Evolutionary conservation across 805 yeast genomes (phyloP).

Genomic region (Blastobotrys terrestris): DNA sequence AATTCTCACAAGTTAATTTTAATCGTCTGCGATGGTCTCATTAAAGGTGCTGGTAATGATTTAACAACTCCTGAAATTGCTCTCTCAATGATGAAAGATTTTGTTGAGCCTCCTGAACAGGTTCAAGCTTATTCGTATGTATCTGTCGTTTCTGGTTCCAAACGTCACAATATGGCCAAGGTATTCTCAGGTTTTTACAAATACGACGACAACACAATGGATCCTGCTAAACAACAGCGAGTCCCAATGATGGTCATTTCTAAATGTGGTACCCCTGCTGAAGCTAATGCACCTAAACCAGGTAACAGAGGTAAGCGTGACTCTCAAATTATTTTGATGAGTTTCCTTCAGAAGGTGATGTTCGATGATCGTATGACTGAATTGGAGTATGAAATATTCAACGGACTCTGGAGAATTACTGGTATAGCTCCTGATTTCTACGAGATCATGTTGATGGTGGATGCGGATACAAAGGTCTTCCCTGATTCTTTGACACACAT

Average conservation of each 20-base stretch:
- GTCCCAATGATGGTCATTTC: slow-evolving; percentile 73
- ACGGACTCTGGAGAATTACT: slow-evolving; percentile 72
- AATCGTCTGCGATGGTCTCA: slow-evolving; percentile 87
- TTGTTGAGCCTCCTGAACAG: slow-evolving; percentile 62
- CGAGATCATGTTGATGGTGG: slow-evolving; percentile 84
- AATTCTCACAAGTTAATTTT: slow-evolving; percentile 85
- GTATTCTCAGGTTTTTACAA: slow-evolving; percentile 91
- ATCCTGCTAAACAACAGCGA: slow-evolving; percentile 69
- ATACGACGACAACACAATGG: slow-evolving; percentile 70
- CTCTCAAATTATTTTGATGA: slow-evolving; percentile 86
- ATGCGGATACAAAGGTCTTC: slow-evolving; percentile 85
- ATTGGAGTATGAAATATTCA: slow-evolving; percentile 71
- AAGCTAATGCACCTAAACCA: slow-evolving; percentile 65
- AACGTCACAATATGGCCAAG: slow-evolving; percentile 97
- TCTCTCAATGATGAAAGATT: slow-evolving; percentile 77
- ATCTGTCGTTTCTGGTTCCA: slow-evolving; percentile 90
- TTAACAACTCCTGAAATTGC: slow-evolving; percentile 85
- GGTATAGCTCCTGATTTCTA: slow-evolving; percentile 80
- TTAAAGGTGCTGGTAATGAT: slow-evolving; percentile 92
- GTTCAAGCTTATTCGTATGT: slow-evolving; percentile 84
- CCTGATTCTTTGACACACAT: slow-evolving; percentile 87
- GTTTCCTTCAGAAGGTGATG: slow-evolving; percentile 78
- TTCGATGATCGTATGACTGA: slow-evolving; percentile 94
- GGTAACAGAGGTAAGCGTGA: slow-evolving; percentile 94
- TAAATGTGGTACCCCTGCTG: slow-evolving; percentile 88